Conservation (phyloP, 805 yeast genomes). For the Cyberlindnera samutprakarnensis region DNA sequence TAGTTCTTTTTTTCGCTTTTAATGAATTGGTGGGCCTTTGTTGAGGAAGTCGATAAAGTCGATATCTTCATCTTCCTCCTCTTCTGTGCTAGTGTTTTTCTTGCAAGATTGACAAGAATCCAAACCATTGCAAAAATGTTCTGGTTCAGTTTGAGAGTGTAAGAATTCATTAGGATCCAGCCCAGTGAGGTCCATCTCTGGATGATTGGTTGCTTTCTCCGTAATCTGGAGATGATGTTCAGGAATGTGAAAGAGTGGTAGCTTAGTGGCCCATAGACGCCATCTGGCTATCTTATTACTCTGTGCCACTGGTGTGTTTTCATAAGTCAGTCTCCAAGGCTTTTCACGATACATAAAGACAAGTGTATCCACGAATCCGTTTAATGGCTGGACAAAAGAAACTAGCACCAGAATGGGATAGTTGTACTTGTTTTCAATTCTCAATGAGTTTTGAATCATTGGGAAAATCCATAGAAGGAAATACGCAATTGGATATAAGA, state of each 20-base stretch:
- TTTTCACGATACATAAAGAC: constrained; percentile 73
- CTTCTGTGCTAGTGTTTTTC: constrained; percentile 1
- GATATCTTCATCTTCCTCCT: constrained; percentile 25
- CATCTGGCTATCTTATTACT: constrained; percentile 26
- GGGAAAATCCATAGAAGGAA: constrained; percentile 80
- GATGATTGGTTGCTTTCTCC: not conserved
- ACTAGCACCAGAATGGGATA: constrained; percentile 59
- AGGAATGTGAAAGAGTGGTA: constrained; percentile 43
- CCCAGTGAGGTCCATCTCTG: not conserved
- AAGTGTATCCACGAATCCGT: constrained; percentile 67
- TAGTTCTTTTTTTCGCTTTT: no score
- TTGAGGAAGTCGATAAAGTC: constrained; percentile 41
- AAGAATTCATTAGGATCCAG: constrained; percentile 11
- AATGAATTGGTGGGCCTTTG: constrained; percentile 32
- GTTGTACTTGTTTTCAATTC: constrained; percentile 40
- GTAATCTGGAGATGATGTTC: constrained; percentile 7
- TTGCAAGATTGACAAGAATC: not conserved
- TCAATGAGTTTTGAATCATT: constrained; percentile 55
- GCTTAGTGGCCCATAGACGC: constrained; percentile 31
- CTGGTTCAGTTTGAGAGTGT: not conserved
- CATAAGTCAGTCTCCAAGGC: constrained; percentile 57
- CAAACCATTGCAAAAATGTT: constrained; percentile 1
- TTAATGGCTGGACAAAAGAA: constrained; percentile 75
- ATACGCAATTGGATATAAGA: constrained; percentile 80
- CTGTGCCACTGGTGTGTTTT: constrained; percentile 18